These are phyloP conservation scores for Colletotrichum navitas DNA, from an alignment of 2,329 filamentous ascomycete species.

Conservation along the genomic window DNA sequence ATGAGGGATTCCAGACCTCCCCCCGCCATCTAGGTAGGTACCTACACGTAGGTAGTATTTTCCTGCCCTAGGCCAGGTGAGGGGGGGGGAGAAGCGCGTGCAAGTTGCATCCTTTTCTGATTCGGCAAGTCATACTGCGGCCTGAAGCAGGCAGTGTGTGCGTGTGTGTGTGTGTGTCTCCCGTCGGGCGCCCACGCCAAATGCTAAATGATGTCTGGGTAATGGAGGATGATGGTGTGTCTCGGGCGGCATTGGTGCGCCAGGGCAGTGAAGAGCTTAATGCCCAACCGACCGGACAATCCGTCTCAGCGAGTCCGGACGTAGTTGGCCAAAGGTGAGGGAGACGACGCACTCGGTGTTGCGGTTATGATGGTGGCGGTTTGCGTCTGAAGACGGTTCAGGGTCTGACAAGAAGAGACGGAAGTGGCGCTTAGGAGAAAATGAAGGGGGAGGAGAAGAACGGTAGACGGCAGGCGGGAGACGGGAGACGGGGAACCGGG, in stretches of 20 bases:
- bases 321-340: neutral
- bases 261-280: neutral
- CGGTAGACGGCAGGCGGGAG: constrained; percentile 18
- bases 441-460: neutral
- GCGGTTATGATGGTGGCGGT: neutral
- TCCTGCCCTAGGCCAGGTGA: neutral
- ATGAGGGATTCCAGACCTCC: neutral
- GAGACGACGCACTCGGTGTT: neutral
- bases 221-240: neutral
- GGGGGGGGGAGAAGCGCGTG: neutral
- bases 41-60: too few relatives aligned
- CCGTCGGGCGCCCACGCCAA: neutral
- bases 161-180: too few relatives aligned
- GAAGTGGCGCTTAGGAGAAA: constrained; percentile 6
- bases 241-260: constrained; percentile 1
- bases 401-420: constrained; percentile 3
- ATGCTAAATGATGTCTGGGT: neutral
- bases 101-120: neutral
- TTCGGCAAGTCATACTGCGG: neutral
- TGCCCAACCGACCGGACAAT: constrained; percentile 22
- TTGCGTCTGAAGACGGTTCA: neutral
- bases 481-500: constrained; percentile 25
- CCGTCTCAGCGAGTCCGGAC: constrained; percentile 14
- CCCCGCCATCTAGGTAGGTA: too few relatives aligned
- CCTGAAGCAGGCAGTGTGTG: neutral